Percentiles rank a stretch among this genome's conserved stretches.
These are phyloP conservation scores for Corylus americana DNA, from an alignment of 306 rosid genomes.

Conservation along the genomic window DNA sequence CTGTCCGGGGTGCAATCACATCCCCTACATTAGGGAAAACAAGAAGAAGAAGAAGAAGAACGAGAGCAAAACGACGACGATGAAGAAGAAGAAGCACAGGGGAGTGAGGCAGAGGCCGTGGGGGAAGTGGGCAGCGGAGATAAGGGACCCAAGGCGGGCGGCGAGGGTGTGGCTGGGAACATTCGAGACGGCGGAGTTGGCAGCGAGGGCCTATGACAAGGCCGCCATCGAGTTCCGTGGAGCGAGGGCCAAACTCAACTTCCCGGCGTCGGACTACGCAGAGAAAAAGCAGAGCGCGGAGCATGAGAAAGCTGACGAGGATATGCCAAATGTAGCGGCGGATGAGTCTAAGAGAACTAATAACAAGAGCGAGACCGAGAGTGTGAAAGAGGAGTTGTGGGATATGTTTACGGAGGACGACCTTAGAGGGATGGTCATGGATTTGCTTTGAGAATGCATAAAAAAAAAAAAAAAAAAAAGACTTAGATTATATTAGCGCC, in stretches of 20 bases:
- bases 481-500: too few relatives aligned
- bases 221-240: constrained; percentile 55
- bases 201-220: constrained; percentile 62
- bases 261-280: constrained; percentile 24
- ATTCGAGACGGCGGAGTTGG: constrained; percentile 53
- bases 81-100: constrained; percentile 29
- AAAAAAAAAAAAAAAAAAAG: too few relatives aligned
- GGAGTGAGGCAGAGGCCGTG: constrained; percentile 69
- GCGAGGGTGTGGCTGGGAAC: constrained; percentile 61
- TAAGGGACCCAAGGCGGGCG: constrained; percentile 43
- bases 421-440: neutral
- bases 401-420: neutral
- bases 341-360: neutral
- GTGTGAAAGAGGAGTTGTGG: neutral
- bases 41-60: neutral
- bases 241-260: constrained; percentile 46
- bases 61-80: too few relatives aligned
- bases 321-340: neutral
- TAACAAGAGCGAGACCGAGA: neutral
- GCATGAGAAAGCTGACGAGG: neutral
- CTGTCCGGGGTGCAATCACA: constrained; percentile 52
- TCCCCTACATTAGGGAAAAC: neutral
- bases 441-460: neutral
- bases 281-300: neutral
- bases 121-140: constrained; percentile 78